Evolutionary conservation across 2,329 filamentous ascomycete genomes (phyloP).

Genomic region (Nigrospora oryzae): DNA sequence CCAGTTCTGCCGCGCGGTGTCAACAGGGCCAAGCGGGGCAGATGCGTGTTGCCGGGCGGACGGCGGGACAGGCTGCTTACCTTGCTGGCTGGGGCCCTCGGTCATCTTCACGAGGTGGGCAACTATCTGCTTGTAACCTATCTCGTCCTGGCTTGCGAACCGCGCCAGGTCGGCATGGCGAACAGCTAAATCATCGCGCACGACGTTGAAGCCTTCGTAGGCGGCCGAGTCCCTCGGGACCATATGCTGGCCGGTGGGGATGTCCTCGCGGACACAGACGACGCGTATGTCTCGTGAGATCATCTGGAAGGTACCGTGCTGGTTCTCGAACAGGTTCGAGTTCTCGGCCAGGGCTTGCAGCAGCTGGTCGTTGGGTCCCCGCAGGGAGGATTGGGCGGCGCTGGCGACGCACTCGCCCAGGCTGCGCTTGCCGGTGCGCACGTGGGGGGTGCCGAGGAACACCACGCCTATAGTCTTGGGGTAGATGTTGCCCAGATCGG

Average conservation of each 20-base stretch:
- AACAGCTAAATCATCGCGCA: constrained; percentile 3
- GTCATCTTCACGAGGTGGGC: constrained; percentile 1
- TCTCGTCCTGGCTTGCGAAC: constrained; percentile 1
- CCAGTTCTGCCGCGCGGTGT: background rate
- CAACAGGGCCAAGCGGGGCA: background rate
- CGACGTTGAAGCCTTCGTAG: constrained; percentile 4
- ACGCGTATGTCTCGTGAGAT: constrained; percentile 3
- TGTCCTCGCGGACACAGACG: constrained; percentile 3
- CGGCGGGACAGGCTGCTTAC: background rate
- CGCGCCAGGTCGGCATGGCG: constrained; percentile 3
- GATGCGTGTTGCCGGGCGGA: background rate
- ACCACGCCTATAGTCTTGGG: constrained; percentile 3
- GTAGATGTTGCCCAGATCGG: constrained; percentile 3
- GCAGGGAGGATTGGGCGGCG: background rate
- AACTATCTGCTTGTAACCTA: constrained; percentile 4
- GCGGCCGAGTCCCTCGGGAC: constrained; percentile 1
- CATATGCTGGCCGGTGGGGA: constrained; percentile 1
- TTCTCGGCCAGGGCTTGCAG: background rate
- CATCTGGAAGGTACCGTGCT: constrained; percentile 2
- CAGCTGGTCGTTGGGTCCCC: background rate
- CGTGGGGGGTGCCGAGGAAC: constrained; percentile 6
- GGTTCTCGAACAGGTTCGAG: constrained; percentile 1
- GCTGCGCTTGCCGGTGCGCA: background rate
- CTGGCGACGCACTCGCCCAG: constrained; percentile 2
- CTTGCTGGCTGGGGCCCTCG: background rate